Evolutionary conservation across 306 rosid genomes (phyloP).

Genomic region (Erythrophleum fordii): DNA sequence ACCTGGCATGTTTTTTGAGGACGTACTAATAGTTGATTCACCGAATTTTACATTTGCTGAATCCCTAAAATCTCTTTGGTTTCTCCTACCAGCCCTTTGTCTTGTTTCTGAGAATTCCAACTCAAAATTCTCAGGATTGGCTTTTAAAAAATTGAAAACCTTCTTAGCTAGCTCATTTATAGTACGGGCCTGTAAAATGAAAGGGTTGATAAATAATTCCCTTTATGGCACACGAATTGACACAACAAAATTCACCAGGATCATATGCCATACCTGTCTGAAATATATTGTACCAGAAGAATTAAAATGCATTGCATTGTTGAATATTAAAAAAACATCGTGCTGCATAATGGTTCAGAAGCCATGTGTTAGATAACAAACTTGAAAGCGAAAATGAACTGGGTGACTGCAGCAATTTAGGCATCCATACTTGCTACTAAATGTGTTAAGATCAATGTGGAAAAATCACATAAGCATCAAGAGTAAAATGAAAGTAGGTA

Average conservation of each 20-base stretch:
- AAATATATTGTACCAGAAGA: constrained; percentile 64
- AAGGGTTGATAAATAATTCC: constrained; percentile 5
- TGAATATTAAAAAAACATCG: constrained; percentile 62
- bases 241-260: background rate
- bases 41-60: constrained; percentile 42
- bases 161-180: constrained; percentile 59
- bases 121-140: constrained; percentile 57
- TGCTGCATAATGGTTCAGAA: constrained; percentile 53
- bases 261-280: constrained; percentile 60
- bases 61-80: constrained; percentile 46
- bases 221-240: constrained; percentile 8
- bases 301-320: constrained; percentile 79
- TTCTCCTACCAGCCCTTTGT: constrained; percentile 42
- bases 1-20: constrained; percentile 36
- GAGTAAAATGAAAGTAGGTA: constrained; percentile 32
- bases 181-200: constrained; percentile 61
- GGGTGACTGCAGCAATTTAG: constrained; percentile 2
- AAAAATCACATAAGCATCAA: background rate
- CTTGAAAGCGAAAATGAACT: constrained; percentile 1
- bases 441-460: background rate
- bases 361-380: constrained; percentile 38
- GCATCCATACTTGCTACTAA: background rate
- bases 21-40: constrained; percentile 26
- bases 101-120: constrained; percentile 54
- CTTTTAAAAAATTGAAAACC: constrained; percentile 55